These are phyloP conservation scores for Diplocarpon mali DNA, from an alignment of 2,329 filamentous ascomycete species.

Conservation along the genomic window DNA sequence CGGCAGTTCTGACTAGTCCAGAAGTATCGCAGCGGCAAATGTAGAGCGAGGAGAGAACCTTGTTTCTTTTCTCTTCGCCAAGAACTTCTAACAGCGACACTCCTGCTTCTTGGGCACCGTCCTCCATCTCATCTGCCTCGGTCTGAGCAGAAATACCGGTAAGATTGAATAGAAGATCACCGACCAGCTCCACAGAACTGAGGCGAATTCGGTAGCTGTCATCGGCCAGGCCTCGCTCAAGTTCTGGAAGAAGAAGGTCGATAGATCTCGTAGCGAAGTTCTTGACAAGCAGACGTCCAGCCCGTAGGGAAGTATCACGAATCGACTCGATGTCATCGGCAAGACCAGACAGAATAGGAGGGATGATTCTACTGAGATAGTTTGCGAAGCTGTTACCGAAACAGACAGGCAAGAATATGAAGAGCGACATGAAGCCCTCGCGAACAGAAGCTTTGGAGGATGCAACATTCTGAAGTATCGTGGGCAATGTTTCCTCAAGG, in stretches of 20 bases:
- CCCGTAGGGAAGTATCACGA: conserved; percentile 87
- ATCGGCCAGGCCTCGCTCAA: conserved; percentile 93
- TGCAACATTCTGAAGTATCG: conserved; percentile 89
- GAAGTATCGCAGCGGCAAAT: conserved; percentile 97
- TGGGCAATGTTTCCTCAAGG: conserved; percentile 90
- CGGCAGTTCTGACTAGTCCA: conserved; percentile 76
- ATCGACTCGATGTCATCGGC: conserved; percentile 96
- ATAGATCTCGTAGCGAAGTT: conserved; percentile 95
- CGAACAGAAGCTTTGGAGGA: conserved; percentile 83
- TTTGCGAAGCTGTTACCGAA: conserved; percentile 98
- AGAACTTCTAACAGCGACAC: conserved; percentile 89
- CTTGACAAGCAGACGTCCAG: conserved; percentile 89
- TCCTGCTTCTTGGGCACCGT: conserved; percentile 71
- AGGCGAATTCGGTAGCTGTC: conserved; percentile 96
- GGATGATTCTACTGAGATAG: conserved; percentile 91
- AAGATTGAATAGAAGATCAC: conserved; percentile 93
- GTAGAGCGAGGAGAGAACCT: conserved; percentile 91
- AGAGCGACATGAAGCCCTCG: conserved; percentile 98
- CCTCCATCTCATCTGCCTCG: conserved; percentile 69
- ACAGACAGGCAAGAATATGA: conserved; percentile 97
- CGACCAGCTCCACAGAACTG: conserved; percentile 94
- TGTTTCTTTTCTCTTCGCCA: conserved; percentile 92
- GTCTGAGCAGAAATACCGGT: conserved; percentile 84
- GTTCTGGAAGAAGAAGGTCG: conserved; percentile 83
- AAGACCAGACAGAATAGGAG: conserved; percentile 83